Evolutionary conservation across 805 yeast species (phyloP).

Genomic region (Zygotorulaspora danielsina): DNA sequence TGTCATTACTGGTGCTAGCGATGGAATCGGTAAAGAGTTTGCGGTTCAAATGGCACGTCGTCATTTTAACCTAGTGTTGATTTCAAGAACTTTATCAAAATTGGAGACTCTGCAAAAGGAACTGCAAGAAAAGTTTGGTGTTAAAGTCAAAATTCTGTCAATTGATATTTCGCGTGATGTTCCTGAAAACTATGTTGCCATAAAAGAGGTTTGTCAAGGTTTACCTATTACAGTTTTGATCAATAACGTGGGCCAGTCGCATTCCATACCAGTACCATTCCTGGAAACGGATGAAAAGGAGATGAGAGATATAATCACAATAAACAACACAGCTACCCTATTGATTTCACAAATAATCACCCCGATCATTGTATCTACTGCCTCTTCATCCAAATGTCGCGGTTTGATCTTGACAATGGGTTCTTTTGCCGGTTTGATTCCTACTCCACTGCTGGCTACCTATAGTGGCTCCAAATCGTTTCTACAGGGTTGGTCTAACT

Average conservation of each 20-base stretch:
- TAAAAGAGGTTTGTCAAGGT: slow-evolving; percentile 44
- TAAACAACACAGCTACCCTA: slow-evolving; percentile 81
- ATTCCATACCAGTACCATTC: slow-evolving; percentile 92
- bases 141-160: slow-evolving; percentile 62
- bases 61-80: slow-evolving; percentile 78
- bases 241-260: slow-evolving; percentile 94
- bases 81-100: slow-evolving; percentile 80
- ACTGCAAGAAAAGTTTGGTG: slow-evolving; percentile 54
- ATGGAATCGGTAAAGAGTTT: slow-evolving; percentile 94
- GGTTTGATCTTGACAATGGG: slow-evolving; percentile 93
- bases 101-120: slow-evolving; percentile 62
- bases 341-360: slow-evolving; percentile 75
- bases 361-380: slow-evolving; percentile 61
- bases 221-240: slow-evolving; percentile 70
- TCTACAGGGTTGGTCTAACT: slow-evolving; percentile 86
- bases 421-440: slow-evolving; percentile 90
- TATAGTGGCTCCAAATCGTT: slow-evolving; percentile 97
- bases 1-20: slow-evolving; percentile 95
- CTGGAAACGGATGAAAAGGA: slow-evolving; percentile 72
- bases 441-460: slow-evolving; percentile 87
- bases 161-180: slow-evolving; percentile 72
- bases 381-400: slow-evolving; percentile 41
- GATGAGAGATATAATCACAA: slow-evolving; percentile 71
- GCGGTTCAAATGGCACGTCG: slow-evolving; percentile 77
- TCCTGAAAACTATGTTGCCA: slow-evolving; percentile 49